These are phyloP conservation scores for Venturiaceae sp. DNA, from an alignment of 2,329 filamentous ascomycete genomes.

Conservation along the genomic window DNA sequence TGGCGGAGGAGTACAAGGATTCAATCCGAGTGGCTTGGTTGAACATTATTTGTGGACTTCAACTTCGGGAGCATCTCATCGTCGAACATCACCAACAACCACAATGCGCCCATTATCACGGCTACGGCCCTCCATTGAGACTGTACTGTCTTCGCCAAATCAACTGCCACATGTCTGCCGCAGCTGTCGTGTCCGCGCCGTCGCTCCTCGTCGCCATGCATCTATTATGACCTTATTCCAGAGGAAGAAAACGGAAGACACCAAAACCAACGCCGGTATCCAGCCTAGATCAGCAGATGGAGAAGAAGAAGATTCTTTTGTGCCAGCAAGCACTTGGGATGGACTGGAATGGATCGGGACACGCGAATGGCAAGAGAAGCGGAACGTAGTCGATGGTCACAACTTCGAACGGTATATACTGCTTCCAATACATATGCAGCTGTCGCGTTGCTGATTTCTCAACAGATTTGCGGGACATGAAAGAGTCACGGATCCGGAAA, in stretches of 20 bases:
- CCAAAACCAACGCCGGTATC: not conserved
- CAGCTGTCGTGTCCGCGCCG: not conserved
- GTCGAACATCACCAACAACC: not conserved
- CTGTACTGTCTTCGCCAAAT: not conserved
- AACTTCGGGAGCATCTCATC: not conserved
- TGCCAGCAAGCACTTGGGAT: slow-evolving; percentile 29
- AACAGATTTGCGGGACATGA: not conserved
- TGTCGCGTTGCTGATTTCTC: not conserved
- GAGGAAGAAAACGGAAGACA: not conserved
- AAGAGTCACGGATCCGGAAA: slow-evolving; percentile 20
- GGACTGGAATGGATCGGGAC: slow-evolving; percentile 45
- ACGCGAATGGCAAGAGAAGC: slow-evolving; percentile 30
- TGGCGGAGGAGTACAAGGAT: not conserved
- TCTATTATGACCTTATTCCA: not conserved
- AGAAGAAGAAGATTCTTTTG: not conserved
- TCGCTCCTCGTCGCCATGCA: not conserved
- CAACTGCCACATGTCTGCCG: not conserved
- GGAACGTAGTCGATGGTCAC: slow-evolving; percentile 23
- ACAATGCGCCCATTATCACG: not conserved
- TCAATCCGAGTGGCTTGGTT: not conserved
- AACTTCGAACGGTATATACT: slow-evolving; percentile 22
- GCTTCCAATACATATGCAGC: not conserved
- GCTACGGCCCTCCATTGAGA: not conserved
- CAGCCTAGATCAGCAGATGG: not conserved
- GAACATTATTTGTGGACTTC: not conserved